Conservation (phyloP, 768 basidiomycete species). For the Royoungia palumana region DNA sequence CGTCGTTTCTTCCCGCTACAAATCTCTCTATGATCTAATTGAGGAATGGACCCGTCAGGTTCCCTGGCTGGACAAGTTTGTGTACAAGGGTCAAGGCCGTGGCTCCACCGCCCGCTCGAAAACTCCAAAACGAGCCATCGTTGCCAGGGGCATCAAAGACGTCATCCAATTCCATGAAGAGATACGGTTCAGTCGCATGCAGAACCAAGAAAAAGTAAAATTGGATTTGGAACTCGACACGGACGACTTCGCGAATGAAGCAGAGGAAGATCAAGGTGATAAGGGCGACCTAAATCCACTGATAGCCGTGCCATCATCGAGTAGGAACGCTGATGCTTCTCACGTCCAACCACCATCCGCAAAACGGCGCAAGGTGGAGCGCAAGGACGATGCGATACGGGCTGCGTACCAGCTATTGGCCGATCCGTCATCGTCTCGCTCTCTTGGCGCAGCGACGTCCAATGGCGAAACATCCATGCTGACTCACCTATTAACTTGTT, state of each 20-base stretch:
- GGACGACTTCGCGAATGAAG: slow-evolving; percentile 30
- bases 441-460: slow-evolving; percentile 8
- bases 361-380: slow-evolving; percentile 32
- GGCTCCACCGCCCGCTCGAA: slow-evolving; percentile 50
- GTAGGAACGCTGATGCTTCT: neutral
- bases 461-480: slow-evolving; percentile 35
- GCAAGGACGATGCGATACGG: slow-evolving; percentile 32
- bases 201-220: slow-evolving; percentile 33
- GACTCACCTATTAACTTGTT: slow-evolving; percentile 53
- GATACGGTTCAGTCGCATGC: slow-evolving; percentile 46
- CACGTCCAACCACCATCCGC: slow-evolving; percentile 9
- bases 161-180: slow-evolving; percentile 66
- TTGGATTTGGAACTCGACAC: slow-evolving; percentile 38
- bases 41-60: slow-evolving; percentile 59
- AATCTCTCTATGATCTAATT: slow-evolving; percentile 57
- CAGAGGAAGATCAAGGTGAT: slow-evolving; percentile 30
- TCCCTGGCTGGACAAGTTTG: slow-evolving; percentile 69
- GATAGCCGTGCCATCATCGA: slow-evolving; percentile 13
- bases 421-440: slow-evolving; percentile 46
- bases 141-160: slow-evolving; percentile 67
- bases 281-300: slow-evolving; percentile 8
- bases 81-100: slow-evolving; percentile 32
- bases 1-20: slow-evolving; percentile 69
- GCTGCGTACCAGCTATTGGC: slow-evolving; percentile 56
- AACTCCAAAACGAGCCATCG: slow-evolving; percentile 57